Conservation (phyloP, 768 basidiomycete genomes). For the Rhodosporidiobolus odoratus region DNA sequence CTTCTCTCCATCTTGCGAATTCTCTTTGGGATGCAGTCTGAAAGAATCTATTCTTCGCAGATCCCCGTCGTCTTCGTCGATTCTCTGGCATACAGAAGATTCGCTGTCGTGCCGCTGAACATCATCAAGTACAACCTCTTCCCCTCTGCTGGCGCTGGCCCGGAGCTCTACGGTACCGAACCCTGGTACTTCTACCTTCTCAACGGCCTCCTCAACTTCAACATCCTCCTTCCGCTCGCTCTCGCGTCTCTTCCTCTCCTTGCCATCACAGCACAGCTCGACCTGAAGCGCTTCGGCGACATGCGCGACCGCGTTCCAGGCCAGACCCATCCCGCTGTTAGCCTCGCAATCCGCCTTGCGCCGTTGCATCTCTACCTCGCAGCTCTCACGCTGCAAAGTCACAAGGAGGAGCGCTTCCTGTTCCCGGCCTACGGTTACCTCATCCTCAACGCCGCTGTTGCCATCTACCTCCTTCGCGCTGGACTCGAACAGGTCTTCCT, state of each 20-base stretch:
- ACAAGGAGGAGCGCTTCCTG: slow-evolving; percentile 99
- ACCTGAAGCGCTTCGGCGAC: slow-evolving; percentile 63
- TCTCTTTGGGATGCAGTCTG: too few relatives aligned
- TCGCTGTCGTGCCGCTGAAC: slow-evolving; percentile 81
- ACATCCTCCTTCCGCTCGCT: slow-evolving; percentile 73
- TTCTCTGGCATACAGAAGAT: slow-evolving; percentile 75
- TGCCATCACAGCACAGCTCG: slow-evolving; percentile 64
- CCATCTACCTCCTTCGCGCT: slow-evolving; percentile 74
- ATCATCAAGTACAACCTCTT: slow-evolving; percentile 91
- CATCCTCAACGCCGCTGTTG: slow-evolving; percentile 90
- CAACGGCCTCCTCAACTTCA: slow-evolving; percentile 92
- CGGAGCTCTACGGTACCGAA: slow-evolving; percentile 87
- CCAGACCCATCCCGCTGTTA: slow-evolving; percentile 63
- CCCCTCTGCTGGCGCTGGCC: slow-evolving; percentile 60
- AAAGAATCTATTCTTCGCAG: slow-evolving; percentile 49
- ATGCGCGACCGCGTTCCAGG: slow-evolving; percentile 51
- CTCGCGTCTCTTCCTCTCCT: slow-evolving; percentile 74
- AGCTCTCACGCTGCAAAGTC: slow-evolving; percentile 72
- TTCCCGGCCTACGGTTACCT: slow-evolving; percentile 86
- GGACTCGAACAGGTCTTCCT: slow-evolving; percentile 77
- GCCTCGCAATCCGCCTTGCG: slow-evolving; percentile 69
- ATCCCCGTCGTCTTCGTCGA: slow-evolving; percentile 78
- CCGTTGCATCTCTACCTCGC: slow-evolving; percentile 87
- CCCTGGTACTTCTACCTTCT: slow-evolving; percentile 78
- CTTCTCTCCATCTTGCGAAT: neutral